Evolutionary conservation across 1,284 basidiomycete genomes (phyloP), one percentile per base, ranked within the genome.

Genomic region (Tilletia horrida): DNA sequence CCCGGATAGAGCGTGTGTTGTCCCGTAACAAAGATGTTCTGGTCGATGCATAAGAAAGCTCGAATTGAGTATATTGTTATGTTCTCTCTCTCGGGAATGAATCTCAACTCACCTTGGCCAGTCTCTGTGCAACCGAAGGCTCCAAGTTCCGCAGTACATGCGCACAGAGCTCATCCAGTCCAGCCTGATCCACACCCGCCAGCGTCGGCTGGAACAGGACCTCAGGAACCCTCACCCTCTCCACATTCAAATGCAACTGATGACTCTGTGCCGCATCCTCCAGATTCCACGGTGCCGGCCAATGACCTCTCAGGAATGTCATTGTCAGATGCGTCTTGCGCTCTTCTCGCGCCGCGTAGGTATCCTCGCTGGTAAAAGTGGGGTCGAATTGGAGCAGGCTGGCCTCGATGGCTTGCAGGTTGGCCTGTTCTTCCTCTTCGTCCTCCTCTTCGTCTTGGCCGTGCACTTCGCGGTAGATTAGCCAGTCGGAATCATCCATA

Each of bases 381-480:
- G 92, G 91, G 79, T 97, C 95, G 79, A 92, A 84, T 44, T 88
- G 84, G 23, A 98, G 86, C 23, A 98, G 85, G 75, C 91, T 90
- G 69, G 86, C 85, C 83, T 99, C 95, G 67, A 98, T 85, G 0
- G 85, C 78, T 55, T 89, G 86, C 11, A 98, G 86, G 57, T 88
- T 86, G 6, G 84, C 85, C 35, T 91, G 82, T 75, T 97, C 93
- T 1, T 97, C 95, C 77, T 97, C 95, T 83, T 98, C 95, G 67
- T 96, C 94, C 0, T 93, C 94, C 0, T 92, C 94, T n/a, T 88
- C 88, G 1, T 90, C 90, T 0, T 89, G 88, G 2, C 87, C 89
- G 75, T 91, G 92, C 68, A 99, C 95, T 83, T 97, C 94, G 67
- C 95, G 91, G 81, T 98, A 98, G 64, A 98, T 93, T 0, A 90